Base-by-base conservation (phyloP, 805 yeast genomes). In the Kluyveromyces lactis region DNA sequence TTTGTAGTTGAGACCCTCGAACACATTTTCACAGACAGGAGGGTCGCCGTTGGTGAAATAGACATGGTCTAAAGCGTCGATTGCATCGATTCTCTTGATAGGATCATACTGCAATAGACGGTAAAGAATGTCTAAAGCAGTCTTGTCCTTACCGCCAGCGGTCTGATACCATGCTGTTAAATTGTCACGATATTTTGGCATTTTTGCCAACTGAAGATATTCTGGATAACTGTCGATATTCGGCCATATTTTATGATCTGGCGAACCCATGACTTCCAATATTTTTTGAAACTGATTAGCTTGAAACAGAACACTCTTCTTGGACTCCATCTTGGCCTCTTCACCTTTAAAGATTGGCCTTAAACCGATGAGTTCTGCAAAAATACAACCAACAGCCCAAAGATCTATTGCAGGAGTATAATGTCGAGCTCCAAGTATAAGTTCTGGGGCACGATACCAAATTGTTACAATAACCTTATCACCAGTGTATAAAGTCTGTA, bases 311-410 rank as follows among this genome's bases (percentile, higher is more conserved):
- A 90, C 89, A 41, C 79, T 81, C 55, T 90, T 89, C 55, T 87
- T 90, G 49, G 83, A 84, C 58, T 89, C 97, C 73, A 90, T 83
- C 51, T 90, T 90, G 11, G 95, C 92, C 56, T 92, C 99, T 62
- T 92, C 98, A 39, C 98, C 98, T 59, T 92, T 92, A 66, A 92
- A 92, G 8, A 92, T 80, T 0, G 99, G 99, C 50, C 95, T 66
- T 24, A 92, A 63, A 1, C 95, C 85, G 11, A 92, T 66, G 38
- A 92, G 64, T 56, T 92, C 99, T 0, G 96, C 97, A 49, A 90
- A 66, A 3, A 89, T 89, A 58, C 97, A 89, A 0, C 97, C 97
- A 4, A 85, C 86, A 0, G 97, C 95, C 97, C 97, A 89, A 26
- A 85, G 59, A 64, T 92, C 95, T 36, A 92, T 79, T 0, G 95